These are phyloP conservation scores for Cladosporium sp. DNA, from an alignment of 2,329 filamentous ascomycete species.

Conservation along the genomic window DNA sequence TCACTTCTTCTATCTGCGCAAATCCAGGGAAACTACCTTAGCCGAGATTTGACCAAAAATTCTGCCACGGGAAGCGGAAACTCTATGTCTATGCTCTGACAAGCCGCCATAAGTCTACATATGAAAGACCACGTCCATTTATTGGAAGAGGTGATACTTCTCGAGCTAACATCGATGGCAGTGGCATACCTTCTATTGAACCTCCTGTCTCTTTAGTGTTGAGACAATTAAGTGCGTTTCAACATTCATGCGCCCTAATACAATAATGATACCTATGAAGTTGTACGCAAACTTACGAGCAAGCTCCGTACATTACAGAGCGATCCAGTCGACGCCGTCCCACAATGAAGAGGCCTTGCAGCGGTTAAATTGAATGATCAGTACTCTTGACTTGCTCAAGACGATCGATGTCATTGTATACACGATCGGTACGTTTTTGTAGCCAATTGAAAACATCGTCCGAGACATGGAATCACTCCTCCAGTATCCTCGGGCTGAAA, in stretches of 20 bases:
- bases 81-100: background rate
- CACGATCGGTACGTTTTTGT: background rate
- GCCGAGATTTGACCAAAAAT: background rate
- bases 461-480: no score
- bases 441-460: background rate
- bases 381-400: background rate
- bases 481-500: background rate
- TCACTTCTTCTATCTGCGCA: background rate
- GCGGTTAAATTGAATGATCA: no score
- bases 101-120: background rate
- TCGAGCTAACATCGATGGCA: background rate
- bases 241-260: background rate
- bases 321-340: background rate
- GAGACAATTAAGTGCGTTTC: no score
- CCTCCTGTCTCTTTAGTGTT: background rate
- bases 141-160: background rate
- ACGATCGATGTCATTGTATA: background rate
- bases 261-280: background rate
- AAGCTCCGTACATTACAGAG: background rate
- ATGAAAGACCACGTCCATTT: background rate
- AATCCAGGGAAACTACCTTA: background rate
- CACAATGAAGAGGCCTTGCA: background rate
- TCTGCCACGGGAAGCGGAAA: background rate
- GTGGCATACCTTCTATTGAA: background rate
- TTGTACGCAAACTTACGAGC: background rate